These are phyloP conservation scores for Pulveroboletus sp. DNA, from an alignment of 768 basidiomycete species.

Conservation along the genomic window DNA sequence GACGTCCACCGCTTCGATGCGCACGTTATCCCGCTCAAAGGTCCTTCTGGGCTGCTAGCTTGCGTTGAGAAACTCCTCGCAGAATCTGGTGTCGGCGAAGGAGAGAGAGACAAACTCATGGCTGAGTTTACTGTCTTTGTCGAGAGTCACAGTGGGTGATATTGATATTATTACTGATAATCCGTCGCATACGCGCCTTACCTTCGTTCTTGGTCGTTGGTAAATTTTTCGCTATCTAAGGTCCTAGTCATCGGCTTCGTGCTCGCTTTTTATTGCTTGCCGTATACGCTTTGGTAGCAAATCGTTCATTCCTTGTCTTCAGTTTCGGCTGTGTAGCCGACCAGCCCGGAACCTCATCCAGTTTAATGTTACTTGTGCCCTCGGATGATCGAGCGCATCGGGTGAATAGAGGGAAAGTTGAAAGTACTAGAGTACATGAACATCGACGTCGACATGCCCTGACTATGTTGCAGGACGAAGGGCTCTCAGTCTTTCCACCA, in stretches of 20 bases:
- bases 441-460: neutral
- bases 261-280: conserved; percentile 18
- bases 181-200: neutral
- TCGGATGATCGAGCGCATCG: neutral
- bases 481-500: conserved; percentile 86
- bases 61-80: conserved; percentile 59
- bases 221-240: conserved; percentile 28
- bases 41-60: conserved; percentile 62
- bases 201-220: conserved; percentile 14
- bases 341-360: conserved; percentile 2
- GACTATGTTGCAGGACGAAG: conserved; percentile 68
- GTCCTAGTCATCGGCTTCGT: conserved; percentile 9
- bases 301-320: conserved; percentile 13
- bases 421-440: conserved; percentile 10
- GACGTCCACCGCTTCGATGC: conserved; percentile 75
- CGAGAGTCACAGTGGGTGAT: conserved; percentile 27
- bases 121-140: conserved; percentile 60
- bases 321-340: neutral
- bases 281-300: conserved; percentile 9
- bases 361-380: conserved; percentile 10
- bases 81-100: conserved; percentile 44
- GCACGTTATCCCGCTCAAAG: conserved; percentile 70
- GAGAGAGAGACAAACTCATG: conserved; percentile 46
- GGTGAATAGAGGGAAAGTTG: neutral
- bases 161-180: conserved; percentile 1